Conservation (phyloP, 257 asterid genomes). For the Mentha longifolia region DNA sequence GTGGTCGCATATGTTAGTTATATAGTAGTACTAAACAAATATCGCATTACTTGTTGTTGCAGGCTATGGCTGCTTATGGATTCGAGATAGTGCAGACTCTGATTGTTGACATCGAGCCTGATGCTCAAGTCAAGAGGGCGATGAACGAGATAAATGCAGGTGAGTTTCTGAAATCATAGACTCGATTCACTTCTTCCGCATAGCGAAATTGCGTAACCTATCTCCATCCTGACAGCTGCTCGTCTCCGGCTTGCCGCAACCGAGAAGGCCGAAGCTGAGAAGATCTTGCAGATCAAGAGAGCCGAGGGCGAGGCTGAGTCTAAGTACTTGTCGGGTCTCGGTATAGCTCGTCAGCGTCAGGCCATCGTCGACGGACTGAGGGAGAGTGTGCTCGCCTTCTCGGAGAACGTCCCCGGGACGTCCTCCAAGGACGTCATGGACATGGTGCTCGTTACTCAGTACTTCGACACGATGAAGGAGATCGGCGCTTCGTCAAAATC, state of each 20-base stretch:
- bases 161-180: slow-evolving; percentile 19
- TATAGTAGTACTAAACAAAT: not conserved
- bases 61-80: slow-evolving; percentile 91
- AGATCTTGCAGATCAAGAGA: slow-evolving; percentile 49
- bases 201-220: not conserved
- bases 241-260: slow-evolving; percentile 49
- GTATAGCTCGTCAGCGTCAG: slow-evolving; percentile 59
- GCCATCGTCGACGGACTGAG: slow-evolving; percentile 55
- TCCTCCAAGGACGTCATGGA: slow-evolving; percentile 53
- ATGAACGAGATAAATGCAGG: slow-evolving; percentile 87
- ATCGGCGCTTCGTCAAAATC: slow-evolving; percentile 54
- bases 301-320: slow-evolving; percentile 59
- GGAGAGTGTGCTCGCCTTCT: slow-evolving; percentile 55
- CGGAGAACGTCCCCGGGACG: slow-evolving; percentile 52
- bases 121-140: slow-evolving; percentile 77
- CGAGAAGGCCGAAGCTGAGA: slow-evolving; percentile 54
- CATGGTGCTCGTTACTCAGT: slow-evolving; percentile 54
- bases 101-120: slow-evolving; percentile 82
- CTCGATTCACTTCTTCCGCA: not conserved
- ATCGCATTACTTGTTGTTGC: slow-evolving; percentile 21
- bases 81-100: slow-evolving; percentile 88
- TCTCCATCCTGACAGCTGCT: slow-evolving; percentile 43
- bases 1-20: not conserved
- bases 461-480: slow-evolving; percentile 57
- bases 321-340: slow-evolving; percentile 50